phyloP scores from a whole-genome alignment of 2,329 filamentous ascomycete species.

The Paraphoma chrysanthemicola region DNA sequence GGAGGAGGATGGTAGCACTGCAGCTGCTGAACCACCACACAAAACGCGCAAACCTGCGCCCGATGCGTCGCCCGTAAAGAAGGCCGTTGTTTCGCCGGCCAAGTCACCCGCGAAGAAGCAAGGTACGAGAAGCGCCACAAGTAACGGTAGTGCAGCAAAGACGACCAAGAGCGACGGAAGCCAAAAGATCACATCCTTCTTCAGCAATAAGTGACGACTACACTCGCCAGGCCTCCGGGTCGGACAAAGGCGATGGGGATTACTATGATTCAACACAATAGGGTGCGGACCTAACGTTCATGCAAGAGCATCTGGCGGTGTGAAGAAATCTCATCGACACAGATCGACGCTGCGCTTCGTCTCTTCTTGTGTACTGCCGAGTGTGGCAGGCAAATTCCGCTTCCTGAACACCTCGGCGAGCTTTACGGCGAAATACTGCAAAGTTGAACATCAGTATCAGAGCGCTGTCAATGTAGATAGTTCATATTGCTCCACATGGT shows the following conservation, averaged over 20 bases:
- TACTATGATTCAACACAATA: slow-evolving; percentile 8
- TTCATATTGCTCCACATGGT: slow-evolving; percentile 3
- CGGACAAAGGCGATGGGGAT: slow-evolving; percentile 19
- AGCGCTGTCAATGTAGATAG: not conserved
- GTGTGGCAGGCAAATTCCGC: too few relatives aligned
- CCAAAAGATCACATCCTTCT: slow-evolving; percentile 66
- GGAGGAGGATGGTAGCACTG: slow-evolving; percentile 37
- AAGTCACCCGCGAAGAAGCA: slow-evolving; percentile 50
- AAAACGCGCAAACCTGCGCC: slow-evolving; percentile 44
- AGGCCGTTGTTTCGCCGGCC: slow-evolving; percentile 22
- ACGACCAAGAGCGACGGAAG: slow-evolving; percentile 56
- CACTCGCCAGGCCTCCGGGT: slow-evolving; percentile 10
- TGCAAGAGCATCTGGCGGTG: slow-evolving; percentile 8
- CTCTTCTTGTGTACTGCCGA: not conserved
- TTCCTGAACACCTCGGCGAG: too few relatives aligned
- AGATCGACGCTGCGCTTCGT: not conserved
- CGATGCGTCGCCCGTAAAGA: slow-evolving; percentile 27
- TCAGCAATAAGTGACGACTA: slow-evolving; percentile 54
- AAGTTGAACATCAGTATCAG: too few relatives aligned
- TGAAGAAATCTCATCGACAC: slow-evolving; percentile 3
- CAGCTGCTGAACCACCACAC: slow-evolving; percentile 42
- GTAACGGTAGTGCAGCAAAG: slow-evolving; percentile 59
- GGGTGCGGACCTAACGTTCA: not conserved
- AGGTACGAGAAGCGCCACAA: slow-evolving; percentile 61
- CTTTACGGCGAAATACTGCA: too few relatives aligned